These are phyloP conservation scores for Hypoxylon perforatum DNA, from an alignment of 495 filamentous ascomycete genomes.

Conservation along the genomic window DNA sequence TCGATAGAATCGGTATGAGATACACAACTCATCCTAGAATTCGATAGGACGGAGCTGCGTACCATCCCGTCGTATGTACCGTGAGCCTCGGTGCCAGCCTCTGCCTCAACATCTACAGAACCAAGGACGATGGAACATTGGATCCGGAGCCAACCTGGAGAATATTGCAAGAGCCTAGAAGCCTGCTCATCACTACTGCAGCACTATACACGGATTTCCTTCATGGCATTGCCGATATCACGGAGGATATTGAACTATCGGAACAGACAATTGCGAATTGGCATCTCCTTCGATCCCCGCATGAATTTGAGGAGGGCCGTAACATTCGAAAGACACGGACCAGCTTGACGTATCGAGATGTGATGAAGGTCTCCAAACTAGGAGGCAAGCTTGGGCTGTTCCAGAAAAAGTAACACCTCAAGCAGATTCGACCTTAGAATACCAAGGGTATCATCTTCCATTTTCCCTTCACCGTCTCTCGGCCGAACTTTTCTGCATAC, in stretches of 20 bases:
- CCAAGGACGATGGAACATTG: conserved; percentile 62
- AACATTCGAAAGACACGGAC: conserved; percentile 74
- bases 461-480: conserved; percentile 68
- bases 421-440: conserved; percentile 59
- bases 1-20: conserved; percentile 2
- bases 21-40: conserved; percentile 32
- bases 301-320: conserved; percentile 65
- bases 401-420: conserved; percentile 50
- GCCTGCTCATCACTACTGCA: conserved; percentile 77
- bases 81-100: conserved; percentile 83
- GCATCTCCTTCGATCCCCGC: conserved; percentile 73
- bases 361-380: conserved; percentile 83
- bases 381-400: conserved; percentile 73
- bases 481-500: conserved; percentile 85
- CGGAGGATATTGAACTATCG: conserved; percentile 69
- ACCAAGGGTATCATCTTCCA: conserved; percentile 88
- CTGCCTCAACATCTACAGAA: conserved; percentile 81
- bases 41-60: conserved; percentile 84
- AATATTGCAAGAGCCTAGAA: conserved; percentile 88
- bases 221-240: conserved; percentile 77
- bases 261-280: conserved; percentile 81
- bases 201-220: conserved; percentile 77
- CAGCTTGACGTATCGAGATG: conserved; percentile 94
- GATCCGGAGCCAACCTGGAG: conserved; percentile 66
- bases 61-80: conserved; percentile 88